phyloP scores from a whole-genome alignment of 1,139 yeast species.

The Blastobotrys serpentis region DNA sequence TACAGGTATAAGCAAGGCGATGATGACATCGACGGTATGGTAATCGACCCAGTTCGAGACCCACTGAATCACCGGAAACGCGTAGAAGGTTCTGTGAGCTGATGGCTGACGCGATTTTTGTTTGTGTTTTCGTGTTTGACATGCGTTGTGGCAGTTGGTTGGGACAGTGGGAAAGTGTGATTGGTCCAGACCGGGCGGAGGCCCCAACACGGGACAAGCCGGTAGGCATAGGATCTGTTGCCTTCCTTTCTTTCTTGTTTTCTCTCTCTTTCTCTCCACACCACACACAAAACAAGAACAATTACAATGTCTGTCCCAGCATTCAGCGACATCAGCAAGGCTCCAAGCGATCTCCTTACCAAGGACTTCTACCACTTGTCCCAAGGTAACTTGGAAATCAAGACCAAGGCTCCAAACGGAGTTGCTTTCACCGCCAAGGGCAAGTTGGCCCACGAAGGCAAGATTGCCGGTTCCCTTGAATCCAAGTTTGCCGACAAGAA shows the following conservation, averaged over 20 bases:
- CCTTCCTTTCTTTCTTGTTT: neutral
- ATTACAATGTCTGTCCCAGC: constrained; percentile 40
- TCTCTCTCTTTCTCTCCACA: constrained; percentile 1
- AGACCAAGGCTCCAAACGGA: constrained; percentile 95
- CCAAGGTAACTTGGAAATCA: constrained; percentile 84
- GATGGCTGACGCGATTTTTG: too few relatives aligned
- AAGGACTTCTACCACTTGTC: constrained; percentile 92
- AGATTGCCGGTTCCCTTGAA: constrained; percentile 86
- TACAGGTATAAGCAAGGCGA: too few relatives aligned
- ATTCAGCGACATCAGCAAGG: constrained; percentile 77
- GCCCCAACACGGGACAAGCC: too few relatives aligned
- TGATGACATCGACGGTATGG: too few relatives aligned
- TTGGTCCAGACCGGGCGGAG: constrained; percentile 2
- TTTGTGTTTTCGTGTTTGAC: neutral
- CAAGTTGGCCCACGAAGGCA: constrained; percentile 73
- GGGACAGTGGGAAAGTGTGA: neutral
- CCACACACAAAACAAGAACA: constrained; percentile 1
- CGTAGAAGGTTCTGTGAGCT: too few relatives aligned
- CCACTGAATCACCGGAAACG: too few relatives aligned
- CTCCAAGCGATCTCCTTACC: constrained; percentile 83
- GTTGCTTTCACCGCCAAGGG: constrained; percentile 94
- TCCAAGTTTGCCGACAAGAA: constrained; percentile 93
- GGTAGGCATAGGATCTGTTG: too few relatives aligned
- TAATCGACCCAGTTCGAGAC: too few relatives aligned
- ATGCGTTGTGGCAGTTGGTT: neutral